phyloP scores from a whole-genome alignment of 257 asterid genomes.

The Solanum clarkiae region DNA sequence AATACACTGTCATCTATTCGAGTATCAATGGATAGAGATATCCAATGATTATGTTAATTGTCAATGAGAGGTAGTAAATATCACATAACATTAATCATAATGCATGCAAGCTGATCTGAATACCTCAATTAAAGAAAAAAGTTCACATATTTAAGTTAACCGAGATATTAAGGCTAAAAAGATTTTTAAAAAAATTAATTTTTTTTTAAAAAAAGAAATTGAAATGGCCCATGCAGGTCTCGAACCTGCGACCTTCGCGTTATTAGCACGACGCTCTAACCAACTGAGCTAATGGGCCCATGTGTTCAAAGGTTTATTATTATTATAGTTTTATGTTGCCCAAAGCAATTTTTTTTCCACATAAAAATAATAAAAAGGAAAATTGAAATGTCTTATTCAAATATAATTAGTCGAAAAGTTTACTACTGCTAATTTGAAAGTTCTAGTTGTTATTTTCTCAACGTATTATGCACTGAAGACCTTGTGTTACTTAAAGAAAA shows the following conservation, averaged over 20 bases:
- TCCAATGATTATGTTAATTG: background rate
- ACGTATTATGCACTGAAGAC: background rate
- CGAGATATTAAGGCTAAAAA: background rate
- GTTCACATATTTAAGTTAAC: background rate
- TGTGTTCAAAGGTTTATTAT: accelerated
- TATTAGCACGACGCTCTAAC: conserved; percentile 18
- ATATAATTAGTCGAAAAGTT: background rate
- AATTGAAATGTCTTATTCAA: background rate
- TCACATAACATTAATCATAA: background rate
- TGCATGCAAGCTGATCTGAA: background rate
- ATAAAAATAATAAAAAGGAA: background rate
- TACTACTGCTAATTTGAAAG: background rate
- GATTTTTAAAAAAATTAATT: background rate
- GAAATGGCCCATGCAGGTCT: conserved; percentile 20
- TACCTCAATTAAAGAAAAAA: background rate
- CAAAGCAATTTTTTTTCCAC: background rate
- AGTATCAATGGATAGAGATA: background rate
- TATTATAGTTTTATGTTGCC: no score
- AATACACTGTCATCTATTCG: background rate
- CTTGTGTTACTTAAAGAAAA: background rate
- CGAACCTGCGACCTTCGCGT: conserved; percentile 22
- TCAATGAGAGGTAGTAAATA: background rate
- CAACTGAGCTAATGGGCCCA: conserved; percentile 2
- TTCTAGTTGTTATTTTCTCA: background rate
- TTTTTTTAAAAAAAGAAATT: accelerated